Evolutionary conservation across 2,329 filamentous ascomycete genomes (phyloP).

Genomic region (Aplosporella prunicola): DNA sequence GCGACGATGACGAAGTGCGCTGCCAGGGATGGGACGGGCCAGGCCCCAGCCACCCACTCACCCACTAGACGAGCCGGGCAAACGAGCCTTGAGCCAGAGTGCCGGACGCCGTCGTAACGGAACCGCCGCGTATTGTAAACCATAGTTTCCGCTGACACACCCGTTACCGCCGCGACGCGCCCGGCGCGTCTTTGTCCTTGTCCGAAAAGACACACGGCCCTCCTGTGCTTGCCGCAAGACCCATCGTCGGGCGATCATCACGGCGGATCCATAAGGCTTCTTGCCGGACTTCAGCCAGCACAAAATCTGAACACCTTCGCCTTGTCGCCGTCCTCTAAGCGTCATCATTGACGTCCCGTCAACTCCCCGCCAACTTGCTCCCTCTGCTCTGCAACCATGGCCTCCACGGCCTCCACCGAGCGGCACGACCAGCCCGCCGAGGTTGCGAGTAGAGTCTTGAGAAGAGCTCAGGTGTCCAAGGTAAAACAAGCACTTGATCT

Average conservation of each 20-base stretch:
- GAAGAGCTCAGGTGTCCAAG: conserved; percentile 36
- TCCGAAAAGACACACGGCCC: no score
- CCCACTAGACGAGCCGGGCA: no score
- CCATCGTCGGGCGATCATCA: conserved; percentile 10
- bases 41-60: no score
- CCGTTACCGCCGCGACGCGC: no score
- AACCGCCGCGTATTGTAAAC: no score
- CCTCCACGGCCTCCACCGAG: conserved; percentile 15
- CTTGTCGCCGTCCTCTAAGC: conserved; percentile 1
- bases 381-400: conserved; percentile 7
- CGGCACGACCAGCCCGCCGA: conserved; percentile 26
- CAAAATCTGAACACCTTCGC: conserved; percentile 10
- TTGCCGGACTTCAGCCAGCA: conserved; percentile 11
- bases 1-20: no score
- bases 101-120: no score
- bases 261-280: conserved; percentile 8
- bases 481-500: conserved; percentile 17
- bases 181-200: no score
- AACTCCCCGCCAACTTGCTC: conserved; percentile 7
- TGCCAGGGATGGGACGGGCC: no score
- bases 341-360: background rate
- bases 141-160: no score
- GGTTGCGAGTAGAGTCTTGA: conserved; percentile 34
- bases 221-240: conserved; percentile 9
- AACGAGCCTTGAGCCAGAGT: no score